These are phyloP conservation scores for Aquilaria yunnanensis DNA, from an alignment of 345 rosid species.

Conservation along the genomic window DNA sequence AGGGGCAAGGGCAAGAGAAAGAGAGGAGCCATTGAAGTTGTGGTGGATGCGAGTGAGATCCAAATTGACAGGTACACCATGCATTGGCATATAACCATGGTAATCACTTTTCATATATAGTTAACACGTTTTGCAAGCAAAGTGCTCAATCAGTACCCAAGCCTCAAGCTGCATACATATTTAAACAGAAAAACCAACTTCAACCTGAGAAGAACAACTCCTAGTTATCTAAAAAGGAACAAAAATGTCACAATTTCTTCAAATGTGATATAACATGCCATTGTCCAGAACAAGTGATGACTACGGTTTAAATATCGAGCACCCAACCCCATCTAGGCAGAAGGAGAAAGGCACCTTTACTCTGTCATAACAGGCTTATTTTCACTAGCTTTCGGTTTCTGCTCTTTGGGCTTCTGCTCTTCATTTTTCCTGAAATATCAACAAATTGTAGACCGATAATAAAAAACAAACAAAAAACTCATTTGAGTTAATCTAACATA, in stretches of 20 bases:
- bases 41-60: no score
- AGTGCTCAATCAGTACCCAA: background rate
- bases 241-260: no score
- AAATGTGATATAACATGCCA: background rate
- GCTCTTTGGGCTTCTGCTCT: conserved; percentile 96
- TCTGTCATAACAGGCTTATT: conserved; percentile 97
- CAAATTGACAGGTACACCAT: no score
- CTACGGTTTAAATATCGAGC: background rate
- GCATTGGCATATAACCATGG: no score
- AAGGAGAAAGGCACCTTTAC: conserved; percentile 17
- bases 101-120: no score
- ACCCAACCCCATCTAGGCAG: conserved; percentile 9
- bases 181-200: background rate
- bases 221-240: background rate
- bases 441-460: background rate
- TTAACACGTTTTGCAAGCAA: background rate
- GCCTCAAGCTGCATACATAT: background rate
- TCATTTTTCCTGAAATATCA: conserved; percentile 61
- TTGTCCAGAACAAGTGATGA: conserved; percentile 7
- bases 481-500: no score
- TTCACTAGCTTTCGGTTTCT: conserved; percentile 83
- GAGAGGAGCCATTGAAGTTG: no score
- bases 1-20: no score
- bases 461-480: background rate
- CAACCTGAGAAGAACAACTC: background rate